phyloP scores from a whole-genome alignment of 2,329 filamentous ascomycete species.

The Fusarium beomiforme region DNA sequence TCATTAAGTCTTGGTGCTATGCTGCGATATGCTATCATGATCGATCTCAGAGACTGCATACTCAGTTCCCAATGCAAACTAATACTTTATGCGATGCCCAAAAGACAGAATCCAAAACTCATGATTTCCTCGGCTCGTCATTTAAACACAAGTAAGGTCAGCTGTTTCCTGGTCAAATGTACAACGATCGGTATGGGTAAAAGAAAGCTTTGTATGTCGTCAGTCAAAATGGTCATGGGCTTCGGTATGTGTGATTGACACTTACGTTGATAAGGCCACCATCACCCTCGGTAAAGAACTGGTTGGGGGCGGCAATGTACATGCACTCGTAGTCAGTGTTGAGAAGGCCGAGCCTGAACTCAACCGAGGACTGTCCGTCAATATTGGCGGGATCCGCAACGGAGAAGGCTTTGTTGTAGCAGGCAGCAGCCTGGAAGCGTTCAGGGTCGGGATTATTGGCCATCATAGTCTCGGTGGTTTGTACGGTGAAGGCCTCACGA shows the following conservation, averaged over 20 bases:
- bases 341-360: neutral
- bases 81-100: too few species aligned
- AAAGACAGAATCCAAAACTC: too few species aligned
- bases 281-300: slow-evolving; percentile 4
- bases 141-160: slow-evolving; percentile 10
- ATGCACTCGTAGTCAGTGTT: slow-evolving; percentile 20
- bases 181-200: slow-evolving; percentile 5
- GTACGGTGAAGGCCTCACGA: neutral
- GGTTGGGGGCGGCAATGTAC: slow-evolving; percentile 13
- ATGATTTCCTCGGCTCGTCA: too few species aligned
- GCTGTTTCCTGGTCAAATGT: slow-evolving; percentile 1
- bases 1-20: too few species aligned
- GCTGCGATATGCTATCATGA: too few species aligned
- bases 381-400: slow-evolving; percentile 12
- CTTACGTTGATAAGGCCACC: slow-evolving; percentile 15
- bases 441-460: neutral
- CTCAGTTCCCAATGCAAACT: too few species aligned
- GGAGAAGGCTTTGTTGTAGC: neutral
- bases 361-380: slow-evolving; percentile 4
- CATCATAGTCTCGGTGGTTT: slow-evolving; percentile 6
- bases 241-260: accelerated
- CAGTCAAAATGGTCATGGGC: neutral
- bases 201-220: neutral
- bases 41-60: too few species aligned
- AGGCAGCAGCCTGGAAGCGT: slow-evolving; percentile 1